phyloP scores from a whole-genome alignment of 345 rosid species.

The Laguncularia racemosa region DNA sequence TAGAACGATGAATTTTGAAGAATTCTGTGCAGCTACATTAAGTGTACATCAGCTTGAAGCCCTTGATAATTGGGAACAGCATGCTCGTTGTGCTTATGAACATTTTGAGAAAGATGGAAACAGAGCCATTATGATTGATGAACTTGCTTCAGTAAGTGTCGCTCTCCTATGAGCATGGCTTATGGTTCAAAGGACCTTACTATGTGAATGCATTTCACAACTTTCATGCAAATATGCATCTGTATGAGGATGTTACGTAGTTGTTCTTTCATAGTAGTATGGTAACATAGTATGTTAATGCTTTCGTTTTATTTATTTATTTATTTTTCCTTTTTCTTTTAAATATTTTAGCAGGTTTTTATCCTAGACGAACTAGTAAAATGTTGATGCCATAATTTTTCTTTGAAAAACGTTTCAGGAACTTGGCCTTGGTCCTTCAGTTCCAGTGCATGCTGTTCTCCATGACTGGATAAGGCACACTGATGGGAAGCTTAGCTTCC shows the following conservation, averaged over 20 bases:
- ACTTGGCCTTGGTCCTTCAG: slow-evolving; percentile 86
- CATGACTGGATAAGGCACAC: slow-evolving; percentile 87
- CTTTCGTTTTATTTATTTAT: too few species aligned
- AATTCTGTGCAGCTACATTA: slow-evolving; percentile 90
- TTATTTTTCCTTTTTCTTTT: too few species aligned
- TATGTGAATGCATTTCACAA: too few species aligned
- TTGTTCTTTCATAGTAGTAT: too few species aligned
- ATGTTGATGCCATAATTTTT: neutral
- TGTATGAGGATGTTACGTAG: too few species aligned
- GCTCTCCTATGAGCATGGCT: neutral
- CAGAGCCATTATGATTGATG: slow-evolving; percentile 78
- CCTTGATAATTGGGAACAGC: slow-evolving; percentile 81
- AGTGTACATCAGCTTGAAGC: slow-evolving; percentile 95
- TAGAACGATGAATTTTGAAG: slow-evolving; percentile 92
- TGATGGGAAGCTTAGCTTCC: slow-evolving; percentile 95
- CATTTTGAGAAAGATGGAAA: slow-evolving; percentile 89
- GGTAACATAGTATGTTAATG: too few species aligned
- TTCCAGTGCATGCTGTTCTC: slow-evolving; percentile 85
- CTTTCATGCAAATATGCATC: too few species aligned
- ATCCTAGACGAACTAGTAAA: neutral
- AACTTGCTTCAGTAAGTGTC: slow-evolving; percentile 76
- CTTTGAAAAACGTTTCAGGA: slow-evolving; percentile 45
- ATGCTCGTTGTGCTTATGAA: slow-evolving; percentile 75
- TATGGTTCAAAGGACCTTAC: neutral
- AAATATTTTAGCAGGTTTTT: neutral